Evolutionary conservation across 805 yeast genomes (phyloP), one percentile per base, ranked within the genome.

Genomic region (Cyberlindnera galapagoensis): DNA sequence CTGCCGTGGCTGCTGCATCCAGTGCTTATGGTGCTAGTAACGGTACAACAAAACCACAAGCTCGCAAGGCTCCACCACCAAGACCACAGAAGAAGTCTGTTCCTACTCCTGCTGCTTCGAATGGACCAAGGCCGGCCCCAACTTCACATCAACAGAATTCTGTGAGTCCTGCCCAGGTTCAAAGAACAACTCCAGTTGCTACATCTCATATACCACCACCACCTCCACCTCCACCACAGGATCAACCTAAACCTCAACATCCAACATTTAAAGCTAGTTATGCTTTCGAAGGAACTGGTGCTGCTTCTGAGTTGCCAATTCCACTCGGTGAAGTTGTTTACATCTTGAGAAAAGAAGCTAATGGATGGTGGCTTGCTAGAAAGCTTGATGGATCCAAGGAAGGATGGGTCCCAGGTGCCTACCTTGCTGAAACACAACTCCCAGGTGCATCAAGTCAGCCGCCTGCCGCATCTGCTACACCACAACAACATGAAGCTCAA

Each of bases 391-490:
- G 83, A 24, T 52, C 79, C 1, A 71, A 65, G 35, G 92, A 87
- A 55, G 99, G 99, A 5, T 92, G 98, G 98, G 90, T 92, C 9
- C 99, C 99, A 10, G 80, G 92, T 15, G 83, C 88, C n/a, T 92
- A 88, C 54, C 75, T 90, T 50, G 76, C 66, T 14, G 75, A 73
- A 39, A 71, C 72, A 42, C 71, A 58, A 4, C 68, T 72, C 9
- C 74, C 80, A 22, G 57, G 63, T 0, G 43, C 48, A 1, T 26
- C 50, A 2, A 34, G 7, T 33, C 53, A 1, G 43, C 57, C 73
- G 10, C 60, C 67, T 9, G 59, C 69, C 5, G 57, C 73, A 11
- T 60, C 60, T 32, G 40, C 72, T 11, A 72, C 78, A 27, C 57
- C 63, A 25, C 69, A 10, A 47, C 62, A 13, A 34, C 60, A 28